A percentile compares a stretch with the other conserved stretches of the same genome.
Conservation (phyloP, 2,329 filamentous ascomycete species). For the Xylariaceae sp. region DNA sequence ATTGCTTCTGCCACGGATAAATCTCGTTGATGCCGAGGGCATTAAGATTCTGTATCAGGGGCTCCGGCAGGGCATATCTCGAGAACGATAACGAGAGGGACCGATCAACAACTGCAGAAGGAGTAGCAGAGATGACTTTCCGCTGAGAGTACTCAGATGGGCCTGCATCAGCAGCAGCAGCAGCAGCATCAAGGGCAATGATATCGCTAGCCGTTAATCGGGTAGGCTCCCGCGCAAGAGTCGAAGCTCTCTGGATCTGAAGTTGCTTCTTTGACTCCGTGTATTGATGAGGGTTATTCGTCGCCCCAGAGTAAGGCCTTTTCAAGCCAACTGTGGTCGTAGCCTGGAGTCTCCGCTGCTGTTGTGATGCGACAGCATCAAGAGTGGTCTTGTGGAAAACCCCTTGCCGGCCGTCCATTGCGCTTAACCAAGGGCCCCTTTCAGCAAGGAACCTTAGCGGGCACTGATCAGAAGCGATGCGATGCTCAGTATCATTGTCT, state of each 20-base stretch:
- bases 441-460: too few relatives aligned
- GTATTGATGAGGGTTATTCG: conserved; percentile 3
- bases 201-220: conserved; percentile 44
- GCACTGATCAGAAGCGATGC: not conserved
- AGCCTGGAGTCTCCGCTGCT: conserved; percentile 36
- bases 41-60: conserved; percentile 59
- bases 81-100: conserved; percentile 57
- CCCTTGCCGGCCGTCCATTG: conserved; percentile 29
- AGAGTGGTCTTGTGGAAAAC: conserved; percentile 47
- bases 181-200: conserved; percentile 28
- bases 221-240: conserved; percentile 18
- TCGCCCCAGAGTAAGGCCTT: conserved; percentile 31
- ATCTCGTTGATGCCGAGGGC: conserved; percentile 64
- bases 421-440: not conserved
- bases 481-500: not conserved
- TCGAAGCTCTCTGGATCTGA: conserved; percentile 24
- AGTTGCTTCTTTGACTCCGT: conserved; percentile 25
- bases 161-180: conserved; percentile 17
- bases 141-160: conserved; percentile 55
- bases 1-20: conserved; percentile 75
- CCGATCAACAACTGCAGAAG: conserved; percentile 46
- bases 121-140: conserved; percentile 46
- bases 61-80: conserved; percentile 55
- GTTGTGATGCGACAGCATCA: conserved; percentile 39
- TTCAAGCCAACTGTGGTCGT: conserved; percentile 45